phyloP scores from a whole-genome alignment of 495 filamentous ascomycete species.

The Podospora conica region DNA sequence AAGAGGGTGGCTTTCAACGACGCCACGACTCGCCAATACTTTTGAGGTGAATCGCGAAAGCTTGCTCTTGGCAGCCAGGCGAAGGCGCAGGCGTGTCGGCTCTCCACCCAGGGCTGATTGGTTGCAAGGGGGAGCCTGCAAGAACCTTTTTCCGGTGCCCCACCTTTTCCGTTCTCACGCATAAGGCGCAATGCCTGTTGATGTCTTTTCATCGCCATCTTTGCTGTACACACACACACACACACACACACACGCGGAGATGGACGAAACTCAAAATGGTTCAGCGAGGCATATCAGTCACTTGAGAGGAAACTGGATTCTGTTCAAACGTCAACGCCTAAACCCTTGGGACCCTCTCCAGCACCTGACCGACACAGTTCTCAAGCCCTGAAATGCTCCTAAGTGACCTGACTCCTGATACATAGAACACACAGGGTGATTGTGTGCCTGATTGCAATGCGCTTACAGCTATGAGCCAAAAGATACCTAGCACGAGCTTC shows the following conservation, averaged over 20 bases:
- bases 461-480: neutral
- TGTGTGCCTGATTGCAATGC: neutral
- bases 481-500: neutral
- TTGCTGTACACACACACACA: too few species aligned
- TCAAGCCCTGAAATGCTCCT: neutral
- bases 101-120: neutral
- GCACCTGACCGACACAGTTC: neutral
- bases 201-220: too few species aligned
- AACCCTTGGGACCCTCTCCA: neutral
- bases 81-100: slow-evolving; percentile 4
- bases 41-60: slow-evolving; percentile 11
- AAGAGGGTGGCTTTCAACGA: neutral
- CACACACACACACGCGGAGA: too few species aligned
- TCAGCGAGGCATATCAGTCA: too few species aligned
- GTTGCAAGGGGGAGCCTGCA: neutral
- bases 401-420: too few species aligned
- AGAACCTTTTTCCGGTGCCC: slow-evolving; percentile 5
- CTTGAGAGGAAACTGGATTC: neutral
- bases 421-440: neutral
- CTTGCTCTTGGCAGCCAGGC: neutral
- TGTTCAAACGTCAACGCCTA: neutral
- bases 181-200: too few species aligned
- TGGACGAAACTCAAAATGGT: too few species aligned
- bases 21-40: slow-evolving; percentile 9
- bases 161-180: neutral